These are phyloP conservation scores for Plasmodium gallinaceum DNA, from an alignment of 169 alveolate species.

Conservation along the genomic window DNA sequence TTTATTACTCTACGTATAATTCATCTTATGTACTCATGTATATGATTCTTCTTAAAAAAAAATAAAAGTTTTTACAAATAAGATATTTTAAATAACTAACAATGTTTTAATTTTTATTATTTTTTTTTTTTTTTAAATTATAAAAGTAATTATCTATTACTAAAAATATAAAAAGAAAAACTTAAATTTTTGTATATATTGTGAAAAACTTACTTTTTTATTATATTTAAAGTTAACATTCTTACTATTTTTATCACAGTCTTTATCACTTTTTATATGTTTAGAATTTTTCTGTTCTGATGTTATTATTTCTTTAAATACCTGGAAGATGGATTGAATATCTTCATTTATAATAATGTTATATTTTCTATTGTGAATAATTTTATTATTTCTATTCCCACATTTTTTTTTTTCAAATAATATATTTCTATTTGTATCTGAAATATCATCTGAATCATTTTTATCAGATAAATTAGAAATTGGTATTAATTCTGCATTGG, in stretches of 20 bases:
- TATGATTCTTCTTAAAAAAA: no score
- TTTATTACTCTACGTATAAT: no score
- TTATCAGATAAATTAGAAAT: not conserved
- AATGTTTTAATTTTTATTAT: no score
- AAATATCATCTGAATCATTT: not conserved
- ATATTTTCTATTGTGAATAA: not conserved
- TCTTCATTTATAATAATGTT: constrained; percentile 32
- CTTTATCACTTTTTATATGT: constrained; percentile 5
- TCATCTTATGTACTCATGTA: no score
- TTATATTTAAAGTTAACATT: not conserved
- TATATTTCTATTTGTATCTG: not conserved
- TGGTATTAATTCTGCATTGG: constrained; percentile 33
- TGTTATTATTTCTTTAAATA: constrained; percentile 22
- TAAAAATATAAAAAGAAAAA: not conserved
- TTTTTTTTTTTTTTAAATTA: no score
- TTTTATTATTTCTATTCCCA: not conserved
- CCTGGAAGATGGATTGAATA: not conserved
- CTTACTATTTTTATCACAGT: constrained; percentile 14
- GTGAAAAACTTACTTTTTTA: constrained; percentile 42
- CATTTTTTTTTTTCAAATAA: not conserved
- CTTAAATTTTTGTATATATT: not conserved
- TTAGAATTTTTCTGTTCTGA: not conserved
- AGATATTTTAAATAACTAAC: no score
- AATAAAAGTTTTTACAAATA: no score
- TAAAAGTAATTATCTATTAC: not conserved